Percentiles rank a stretch among this genome's conserved stretches.
Evolutionary conservation across 345 rosid species (phyloP).

Genomic region (Excoecaria cochinchinensis): DNA sequence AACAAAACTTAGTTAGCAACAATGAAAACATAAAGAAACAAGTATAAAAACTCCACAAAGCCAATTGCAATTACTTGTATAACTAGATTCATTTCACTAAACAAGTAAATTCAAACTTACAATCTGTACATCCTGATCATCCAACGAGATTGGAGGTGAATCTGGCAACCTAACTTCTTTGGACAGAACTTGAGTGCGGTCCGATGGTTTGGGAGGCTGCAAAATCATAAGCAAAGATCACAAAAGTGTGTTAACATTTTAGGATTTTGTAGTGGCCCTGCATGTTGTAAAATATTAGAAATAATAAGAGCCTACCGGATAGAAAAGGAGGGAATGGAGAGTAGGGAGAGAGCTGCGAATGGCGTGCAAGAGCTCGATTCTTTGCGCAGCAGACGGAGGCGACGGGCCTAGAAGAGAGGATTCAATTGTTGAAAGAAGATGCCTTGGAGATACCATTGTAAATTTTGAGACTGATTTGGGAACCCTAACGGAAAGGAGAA

Average conservation of each 20-base stretch:
- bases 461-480: neutral
- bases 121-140: slow-evolving; percentile 84
- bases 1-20: neutral
- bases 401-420: slow-evolving; percentile 66
- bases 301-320: slow-evolving; percentile 43
- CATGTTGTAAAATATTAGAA: neutral
- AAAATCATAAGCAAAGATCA: slow-evolving; percentile 9
- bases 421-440: slow-evolving; percentile 62
- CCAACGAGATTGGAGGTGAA: slow-evolving; percentile 72
- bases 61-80: neutral
- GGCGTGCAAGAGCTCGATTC: slow-evolving; percentile 76
- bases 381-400: slow-evolving; percentile 62
- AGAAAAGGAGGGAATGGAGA: slow-evolving; percentile 67
- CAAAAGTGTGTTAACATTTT: neutral
- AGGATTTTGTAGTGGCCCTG: neutral
- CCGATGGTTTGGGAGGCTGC: slow-evolving; percentile 75
- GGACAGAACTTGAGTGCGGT: slow-evolving; percentile 77
- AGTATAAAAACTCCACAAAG: neutral
- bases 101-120: slow-evolving; percentile 42
- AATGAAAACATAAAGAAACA: neutral
- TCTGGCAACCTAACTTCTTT: slow-evolving; percentile 85
- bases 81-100: neutral
- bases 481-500: slow-evolving; percentile 13
- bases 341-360: slow-evolving; percentile 65
- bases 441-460: slow-evolving; percentile 64